These are phyloP conservation scores for Priceomyces carsonii DNA, from an alignment of 805 yeast genomes.

Conservation along the genomic window DNA sequence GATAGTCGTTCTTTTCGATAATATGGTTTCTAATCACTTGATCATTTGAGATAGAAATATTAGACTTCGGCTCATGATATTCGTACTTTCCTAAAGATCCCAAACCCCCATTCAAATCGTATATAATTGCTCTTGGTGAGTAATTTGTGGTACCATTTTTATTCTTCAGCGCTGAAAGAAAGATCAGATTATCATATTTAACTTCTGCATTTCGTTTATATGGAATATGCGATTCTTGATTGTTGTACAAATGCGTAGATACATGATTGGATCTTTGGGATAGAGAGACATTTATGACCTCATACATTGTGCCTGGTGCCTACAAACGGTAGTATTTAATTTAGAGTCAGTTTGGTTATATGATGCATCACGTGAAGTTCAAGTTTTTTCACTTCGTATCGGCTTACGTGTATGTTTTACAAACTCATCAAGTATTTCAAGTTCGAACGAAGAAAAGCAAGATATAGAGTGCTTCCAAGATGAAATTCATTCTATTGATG, in stretches of 20 bases:
- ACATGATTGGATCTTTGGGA: constrained; percentile 77
- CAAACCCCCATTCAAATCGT: constrained; percentile 77
- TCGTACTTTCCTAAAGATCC: constrained; percentile 66
- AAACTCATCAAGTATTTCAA: too few species aligned
- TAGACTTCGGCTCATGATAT: constrained; percentile 29
- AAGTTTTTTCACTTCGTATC: too few species aligned
- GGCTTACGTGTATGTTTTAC: too few species aligned
- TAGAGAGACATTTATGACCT: constrained; percentile 67
- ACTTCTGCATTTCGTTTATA: constrained; percentile 49
- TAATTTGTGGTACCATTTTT: constrained; percentile 44
- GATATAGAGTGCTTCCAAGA: neutral
- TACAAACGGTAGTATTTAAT: neutral
- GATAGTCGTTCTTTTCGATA: constrained; percentile 59
- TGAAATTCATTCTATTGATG: constrained; percentile 5
- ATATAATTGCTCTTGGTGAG: constrained; percentile 79
- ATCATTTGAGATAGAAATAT: constrained; percentile 4
- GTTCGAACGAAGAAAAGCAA: too few species aligned
- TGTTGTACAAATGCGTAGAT: constrained; percentile 78
- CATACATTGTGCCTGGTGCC: constrained; percentile 53
- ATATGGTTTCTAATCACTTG: constrained; percentile 32
- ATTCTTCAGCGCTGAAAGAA: constrained; percentile 19
- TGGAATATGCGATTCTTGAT: constrained; percentile 69
- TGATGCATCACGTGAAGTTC: too few species aligned
- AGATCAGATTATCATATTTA: constrained; percentile 47
- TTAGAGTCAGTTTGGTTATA: neutral